These are phyloP conservation scores for Eucalyptus regnans DNA, from an alignment of 345 rosid genomes.

Conservation along the genomic window DNA sequence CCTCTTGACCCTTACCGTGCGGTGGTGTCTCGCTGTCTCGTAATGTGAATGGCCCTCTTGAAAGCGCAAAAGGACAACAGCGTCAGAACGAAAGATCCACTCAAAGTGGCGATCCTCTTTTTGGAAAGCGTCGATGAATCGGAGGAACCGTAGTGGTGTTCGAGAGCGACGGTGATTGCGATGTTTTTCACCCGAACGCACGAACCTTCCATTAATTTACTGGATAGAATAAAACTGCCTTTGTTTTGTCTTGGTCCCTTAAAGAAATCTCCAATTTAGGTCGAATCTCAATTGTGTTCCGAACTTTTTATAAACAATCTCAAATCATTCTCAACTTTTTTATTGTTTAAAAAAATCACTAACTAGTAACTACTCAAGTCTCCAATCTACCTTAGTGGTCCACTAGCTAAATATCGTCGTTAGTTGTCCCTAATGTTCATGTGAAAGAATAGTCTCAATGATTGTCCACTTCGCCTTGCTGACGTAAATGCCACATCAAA, in stretches of 20 bases:
- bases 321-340: too few species aligned
- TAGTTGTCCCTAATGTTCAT: neutral
- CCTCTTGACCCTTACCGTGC: neutral
- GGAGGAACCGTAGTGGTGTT: neutral
- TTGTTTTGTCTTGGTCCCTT: neutral
- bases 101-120: neutral
- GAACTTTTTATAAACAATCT: too few species aligned
- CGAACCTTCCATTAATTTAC: neutral
- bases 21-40: neutral
- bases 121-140: neutral
- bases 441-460: neutral
- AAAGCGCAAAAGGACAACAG: neutral
- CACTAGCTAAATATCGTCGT: neutral
- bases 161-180: neutral
- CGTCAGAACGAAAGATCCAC: neutral
- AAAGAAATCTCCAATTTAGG: neutral
- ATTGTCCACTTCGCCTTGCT: neutral
- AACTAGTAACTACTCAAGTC: neutral
- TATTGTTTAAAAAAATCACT: neutral
- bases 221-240: neutral
- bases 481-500: too few species aligned
- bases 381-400: accelerated
- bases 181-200: neutral
- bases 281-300: too few species aligned
- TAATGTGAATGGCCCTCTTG: neutral